A percentile compares a stretch with the other conserved stretches of the same genome.
phyloP scores from a whole-genome alignment of 306 rosid genomes.

The Vigna hirtella region DNA sequence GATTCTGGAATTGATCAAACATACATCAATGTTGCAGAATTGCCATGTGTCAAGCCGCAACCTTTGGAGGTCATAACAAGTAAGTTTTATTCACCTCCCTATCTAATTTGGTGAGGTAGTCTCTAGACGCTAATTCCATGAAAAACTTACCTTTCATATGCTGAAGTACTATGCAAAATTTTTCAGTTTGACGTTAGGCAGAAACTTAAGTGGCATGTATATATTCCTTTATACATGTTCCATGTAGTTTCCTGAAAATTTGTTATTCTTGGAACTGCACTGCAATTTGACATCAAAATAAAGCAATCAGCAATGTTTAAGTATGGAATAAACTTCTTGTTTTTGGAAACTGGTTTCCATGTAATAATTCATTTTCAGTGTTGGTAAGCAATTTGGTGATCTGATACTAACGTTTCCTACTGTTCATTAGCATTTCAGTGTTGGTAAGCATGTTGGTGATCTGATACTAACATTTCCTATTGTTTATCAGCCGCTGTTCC shows the following conservation, averaged over 20 bases:
- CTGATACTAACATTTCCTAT: slow-evolving; percentile 36
- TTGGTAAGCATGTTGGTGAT: background rate
- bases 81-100: slow-evolving; percentile 49
- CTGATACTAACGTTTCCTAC: slow-evolving; percentile 37
- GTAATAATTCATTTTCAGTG: background rate
- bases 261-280: background rate
- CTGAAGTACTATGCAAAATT: background rate
- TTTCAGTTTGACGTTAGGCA: background rate
- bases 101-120: slow-evolving; percentile 35
- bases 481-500: slow-evolving; percentile 52
- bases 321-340: background rate
- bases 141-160: background rate
- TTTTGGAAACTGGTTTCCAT: slow-evolving; percentile 1
- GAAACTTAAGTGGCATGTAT: slow-evolving; percentile 22
- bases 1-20: slow-evolving; percentile 39
- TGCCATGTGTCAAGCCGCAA: slow-evolving; percentile 59
- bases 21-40: slow-evolving; percentile 60
- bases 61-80: slow-evolving; percentile 56
- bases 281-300: slow-evolving; percentile 18
- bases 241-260: slow-evolving; percentile 1
- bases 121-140: background rate
- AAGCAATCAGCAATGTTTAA: slow-evolving; percentile 22
- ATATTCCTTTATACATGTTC: background rate
- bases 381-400: slow-evolving; percentile 12
- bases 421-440: background rate